These are phyloP conservation scores for Fraxinus xanthoxyloides DNA, from an alignment of 305 asterid species.

Conservation along the genomic window DNA sequence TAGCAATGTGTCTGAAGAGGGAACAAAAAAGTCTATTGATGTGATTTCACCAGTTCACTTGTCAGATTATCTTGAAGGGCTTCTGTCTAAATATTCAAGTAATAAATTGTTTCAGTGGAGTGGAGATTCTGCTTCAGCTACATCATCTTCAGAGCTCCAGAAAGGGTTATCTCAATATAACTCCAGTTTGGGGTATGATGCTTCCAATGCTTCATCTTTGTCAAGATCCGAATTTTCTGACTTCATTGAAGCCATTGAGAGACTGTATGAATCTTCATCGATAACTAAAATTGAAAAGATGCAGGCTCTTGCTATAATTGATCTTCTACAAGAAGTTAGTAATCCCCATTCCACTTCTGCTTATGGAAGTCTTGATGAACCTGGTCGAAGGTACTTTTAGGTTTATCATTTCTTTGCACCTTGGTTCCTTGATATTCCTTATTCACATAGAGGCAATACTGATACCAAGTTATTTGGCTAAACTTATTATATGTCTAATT, in stretches of 20 bases:
- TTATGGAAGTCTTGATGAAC: conserved; percentile 90
- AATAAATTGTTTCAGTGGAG: conserved; percentile 67
- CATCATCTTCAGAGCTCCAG: conserved; percentile 45
- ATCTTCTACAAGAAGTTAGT: conserved; percentile 76
- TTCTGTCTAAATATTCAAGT: conserved; percentile 44
- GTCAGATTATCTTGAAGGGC: conserved; percentile 78
- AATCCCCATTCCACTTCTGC: conserved; percentile 58
- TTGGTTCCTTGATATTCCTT: conserved; percentile 5
- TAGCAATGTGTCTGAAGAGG: conserved; percentile 32
- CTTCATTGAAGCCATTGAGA: conserved; percentile 62
- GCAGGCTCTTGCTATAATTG: conserved; percentile 71
- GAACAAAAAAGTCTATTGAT: conserved; percentile 33
- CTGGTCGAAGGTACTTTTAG: conserved; percentile 75
- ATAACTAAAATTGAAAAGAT: conserved; percentile 61
- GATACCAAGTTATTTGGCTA: not conserved
- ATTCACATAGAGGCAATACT: not conserved
- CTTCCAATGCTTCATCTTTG: conserved; percentile 43
- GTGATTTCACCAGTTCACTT: conserved; percentile 59
- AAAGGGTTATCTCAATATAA: conserved; percentile 39
- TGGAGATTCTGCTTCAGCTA: conserved; percentile 20
- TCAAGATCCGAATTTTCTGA: conserved; percentile 56
- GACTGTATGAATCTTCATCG: conserved; percentile 38
- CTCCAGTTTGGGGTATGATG: conserved; percentile 42
- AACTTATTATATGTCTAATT: not conserved
- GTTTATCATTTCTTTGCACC: conserved; percentile 17